Conservation (phyloP, 306 rosid genomes). For the Ziziphus jujuba region DNA sequence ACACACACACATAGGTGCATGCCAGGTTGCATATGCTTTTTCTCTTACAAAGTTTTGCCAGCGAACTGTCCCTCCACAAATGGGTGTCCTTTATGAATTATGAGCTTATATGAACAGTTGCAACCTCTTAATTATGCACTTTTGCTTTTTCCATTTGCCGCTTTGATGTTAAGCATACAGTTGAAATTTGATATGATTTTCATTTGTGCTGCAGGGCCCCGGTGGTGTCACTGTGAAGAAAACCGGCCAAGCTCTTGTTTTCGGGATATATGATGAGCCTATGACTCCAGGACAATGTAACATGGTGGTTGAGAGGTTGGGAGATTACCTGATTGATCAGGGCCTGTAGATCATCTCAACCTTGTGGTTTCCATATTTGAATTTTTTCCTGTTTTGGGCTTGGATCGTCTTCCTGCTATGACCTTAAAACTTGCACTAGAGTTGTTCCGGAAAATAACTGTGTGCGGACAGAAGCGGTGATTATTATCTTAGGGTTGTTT, state of each 20-base stretch:
- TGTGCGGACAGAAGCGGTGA: slow-evolving; percentile 15
- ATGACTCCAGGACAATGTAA: slow-evolving; percentile 52
- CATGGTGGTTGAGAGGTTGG: slow-evolving; percentile 59
- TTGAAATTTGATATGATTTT: slow-evolving; percentile 5
- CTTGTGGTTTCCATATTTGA: slow-evolving; percentile 6
- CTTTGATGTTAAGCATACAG: not conserved
- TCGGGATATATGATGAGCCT: slow-evolving; percentile 53
- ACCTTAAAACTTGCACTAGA: slow-evolving; percentile 21
- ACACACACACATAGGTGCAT: slow-evolving; percentile 12
- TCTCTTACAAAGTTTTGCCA: not conserved
- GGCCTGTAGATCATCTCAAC: slow-evolving; percentile 30
- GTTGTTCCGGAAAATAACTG: slow-evolving; percentile 17
- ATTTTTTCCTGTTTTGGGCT: slow-evolving; percentile 19
- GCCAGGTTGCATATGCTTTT: slow-evolving; percentile 15
- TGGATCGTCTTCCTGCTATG: slow-evolving; percentile 26
- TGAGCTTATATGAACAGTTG: slow-evolving; percentile 1
- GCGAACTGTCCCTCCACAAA: slow-evolving; percentile 8
- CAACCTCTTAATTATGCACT: not conserved
- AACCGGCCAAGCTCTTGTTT: slow-evolving; percentile 39
- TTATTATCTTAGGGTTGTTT: slow-evolving; percentile 18
- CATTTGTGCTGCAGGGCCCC: slow-evolving; percentile 34
- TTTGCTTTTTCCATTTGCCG: not conserved
- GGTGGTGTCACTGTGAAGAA: slow-evolving; percentile 59
- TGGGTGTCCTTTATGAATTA: slow-evolving; percentile 11
- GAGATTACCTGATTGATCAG: slow-evolving; percentile 51